Evolutionary conservation across 2,329 filamentous ascomycete genomes (phyloP).

Genomic region (Chrysosporium keratinophilum): DNA sequence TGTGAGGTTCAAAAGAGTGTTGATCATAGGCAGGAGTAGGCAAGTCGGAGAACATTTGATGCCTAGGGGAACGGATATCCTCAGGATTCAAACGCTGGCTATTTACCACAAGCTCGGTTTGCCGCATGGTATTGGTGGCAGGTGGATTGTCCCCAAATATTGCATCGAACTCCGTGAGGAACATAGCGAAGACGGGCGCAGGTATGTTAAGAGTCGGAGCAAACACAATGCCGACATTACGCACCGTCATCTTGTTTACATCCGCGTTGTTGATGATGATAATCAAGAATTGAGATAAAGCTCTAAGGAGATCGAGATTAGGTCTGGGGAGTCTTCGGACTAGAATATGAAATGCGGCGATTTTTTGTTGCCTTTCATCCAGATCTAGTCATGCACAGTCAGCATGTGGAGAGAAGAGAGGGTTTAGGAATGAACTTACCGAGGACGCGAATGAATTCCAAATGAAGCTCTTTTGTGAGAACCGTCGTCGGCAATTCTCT

Average conservation of each 20-base stretch:
- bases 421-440: constrained; percentile 33
- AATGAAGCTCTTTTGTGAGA: constrained; percentile 76
- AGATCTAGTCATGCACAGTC: constrained; percentile 45
- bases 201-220: constrained; percentile 95
- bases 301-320: constrained; percentile 72
- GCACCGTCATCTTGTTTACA: constrained; percentile 94
- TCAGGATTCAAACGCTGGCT: constrained; percentile 38
- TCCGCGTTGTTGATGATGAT: constrained; percentile 83
- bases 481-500: constrained; percentile 87
- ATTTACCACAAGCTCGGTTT: constrained; percentile 35
- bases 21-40: constrained; percentile 55
- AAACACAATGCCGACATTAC: constrained; percentile 96
- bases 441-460: constrained; percentile 75
- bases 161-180: constrained; percentile 77
- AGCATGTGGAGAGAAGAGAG: neutral
- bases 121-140: neutral
- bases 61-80: constrained; percentile 53
- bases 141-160: constrained; percentile 50
- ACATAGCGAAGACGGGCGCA: constrained; percentile 83
- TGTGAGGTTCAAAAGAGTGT: constrained; percentile 37
- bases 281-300: constrained; percentile 79
- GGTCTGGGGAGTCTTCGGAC: constrained; percentile 68
- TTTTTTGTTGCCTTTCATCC: constrained; percentile 62
- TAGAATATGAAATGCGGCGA: constrained; percentile 63
- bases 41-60: constrained; percentile 57